Evolutionary conservation across 306 rosid species (phyloP).

Genomic region (Vigna radiata): DNA sequence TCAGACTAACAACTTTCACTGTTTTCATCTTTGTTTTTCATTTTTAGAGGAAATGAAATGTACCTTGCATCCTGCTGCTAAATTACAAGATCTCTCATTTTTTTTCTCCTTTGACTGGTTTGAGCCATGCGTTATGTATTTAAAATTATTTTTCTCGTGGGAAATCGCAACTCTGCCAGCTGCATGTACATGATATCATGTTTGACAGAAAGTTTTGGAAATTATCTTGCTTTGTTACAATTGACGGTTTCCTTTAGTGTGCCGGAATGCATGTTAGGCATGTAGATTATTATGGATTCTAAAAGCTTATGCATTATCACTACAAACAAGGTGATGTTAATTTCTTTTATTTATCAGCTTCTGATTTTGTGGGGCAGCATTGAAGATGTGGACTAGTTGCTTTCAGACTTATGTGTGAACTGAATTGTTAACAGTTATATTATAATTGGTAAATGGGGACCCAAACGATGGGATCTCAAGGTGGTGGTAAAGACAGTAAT

Average conservation of each 20-base stretch:
- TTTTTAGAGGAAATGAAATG: slow-evolving; percentile 13
- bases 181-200: slow-evolving; percentile 30
- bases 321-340: slow-evolving; percentile 31
- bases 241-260: slow-evolving; percentile 22
- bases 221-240: background rate
- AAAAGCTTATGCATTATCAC: slow-evolving; percentile 13
- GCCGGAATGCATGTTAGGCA: slow-evolving; percentile 23
- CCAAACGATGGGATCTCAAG: slow-evolving; percentile 87
- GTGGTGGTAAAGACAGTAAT: slow-evolving; percentile 74
- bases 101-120: slow-evolving; percentile 29
- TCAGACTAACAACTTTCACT: background rate
- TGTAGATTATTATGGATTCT: slow-evolving; percentile 35
- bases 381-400: slow-evolving; percentile 39
- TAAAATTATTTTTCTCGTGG: background rate
- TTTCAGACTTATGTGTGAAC: slow-evolving; percentile 26
- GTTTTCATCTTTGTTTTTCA: slow-evolving; percentile 10
- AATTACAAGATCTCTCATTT: slow-evolving; percentile 23
- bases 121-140: slow-evolving; percentile 12
- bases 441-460: slow-evolving; percentile 73
- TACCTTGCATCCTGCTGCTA: slow-evolving; percentile 14
- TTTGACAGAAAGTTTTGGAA: background rate
- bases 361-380: slow-evolving; percentile 35
- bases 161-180: slow-evolving; percentile 22
- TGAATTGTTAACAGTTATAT: slow-evolving; percentile 40
- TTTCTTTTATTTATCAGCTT: slow-evolving; percentile 39